Evolutionary conservation across 345 rosid genomes (phyloP).

Genomic region (Ceriops tagal): DNA sequence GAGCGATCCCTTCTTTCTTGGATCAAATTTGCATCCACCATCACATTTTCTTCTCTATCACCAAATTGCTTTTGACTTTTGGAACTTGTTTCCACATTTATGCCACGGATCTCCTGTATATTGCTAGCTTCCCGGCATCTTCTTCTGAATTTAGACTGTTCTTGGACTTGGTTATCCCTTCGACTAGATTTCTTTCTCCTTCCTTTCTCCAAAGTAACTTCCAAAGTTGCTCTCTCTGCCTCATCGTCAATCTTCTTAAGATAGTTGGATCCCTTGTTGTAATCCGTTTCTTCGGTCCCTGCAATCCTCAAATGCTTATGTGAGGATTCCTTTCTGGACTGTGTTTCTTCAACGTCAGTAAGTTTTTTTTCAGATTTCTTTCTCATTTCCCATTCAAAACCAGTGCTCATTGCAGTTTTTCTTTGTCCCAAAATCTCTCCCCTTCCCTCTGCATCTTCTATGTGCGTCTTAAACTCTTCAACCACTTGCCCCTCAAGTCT

Average conservation of each 20-base stretch:
- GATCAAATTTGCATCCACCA: constrained; percentile 15
- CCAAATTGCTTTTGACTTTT: constrained; percentile 36
- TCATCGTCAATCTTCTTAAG: constrained; percentile 28
- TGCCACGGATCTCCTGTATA: constrained; percentile 38
- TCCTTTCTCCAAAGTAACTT: constrained; percentile 33
- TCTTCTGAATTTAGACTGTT: constrained; percentile 36
- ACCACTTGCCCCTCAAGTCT: constrained; percentile 22
- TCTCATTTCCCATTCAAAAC: constrained; percentile 53
- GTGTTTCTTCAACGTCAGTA: constrained; percentile 39
- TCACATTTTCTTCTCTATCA: constrained; percentile 37
- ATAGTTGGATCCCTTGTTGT: constrained; percentile 31
- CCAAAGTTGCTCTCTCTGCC: constrained; percentile 33
- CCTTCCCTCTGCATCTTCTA: constrained; percentile 9
- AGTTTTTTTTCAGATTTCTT: constrained; percentile 70
- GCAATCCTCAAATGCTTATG: constrained; percentile 24
- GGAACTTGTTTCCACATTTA: constrained; percentile 35
- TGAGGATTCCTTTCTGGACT: constrained; percentile 42
- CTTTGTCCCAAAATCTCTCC: constrained; percentile 26
- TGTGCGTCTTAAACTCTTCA: constrained; percentile 20
- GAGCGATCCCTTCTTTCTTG: constrained; percentile 16
- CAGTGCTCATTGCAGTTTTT: constrained; percentile 20
- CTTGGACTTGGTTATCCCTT: constrained; percentile 20
- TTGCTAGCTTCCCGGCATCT: constrained; percentile 37
- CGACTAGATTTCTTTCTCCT: constrained; percentile 35
- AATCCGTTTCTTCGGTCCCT: constrained; percentile 33